phyloP scores from a whole-genome alignment of 1,139 yeast species.

The Kazachstania sp. region DNA sequence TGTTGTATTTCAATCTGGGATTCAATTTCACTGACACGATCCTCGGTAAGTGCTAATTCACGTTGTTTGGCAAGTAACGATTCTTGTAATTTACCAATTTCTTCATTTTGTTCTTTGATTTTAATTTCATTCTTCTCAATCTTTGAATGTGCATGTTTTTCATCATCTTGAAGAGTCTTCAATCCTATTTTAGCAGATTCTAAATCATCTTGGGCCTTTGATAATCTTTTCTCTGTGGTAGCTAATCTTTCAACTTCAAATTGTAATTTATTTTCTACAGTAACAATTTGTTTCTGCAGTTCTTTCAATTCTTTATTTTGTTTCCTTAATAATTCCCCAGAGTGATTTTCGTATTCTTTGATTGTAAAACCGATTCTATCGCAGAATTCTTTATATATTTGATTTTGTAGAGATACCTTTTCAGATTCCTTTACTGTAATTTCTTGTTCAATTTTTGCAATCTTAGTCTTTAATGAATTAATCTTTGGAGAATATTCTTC shows the following conservation, averaged over 20 bases:
- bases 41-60: conserved; percentile 25
- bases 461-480: conserved; percentile 14
- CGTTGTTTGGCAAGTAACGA: conserved; percentile 23
- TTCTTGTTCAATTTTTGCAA: conserved; percentile 15
- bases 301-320: conserved; percentile 59
- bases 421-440: conserved; percentile 28
- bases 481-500: conserved; percentile 33
- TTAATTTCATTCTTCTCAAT: conserved; percentile 16
- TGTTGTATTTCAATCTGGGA: conserved; percentile 35
- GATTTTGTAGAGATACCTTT: conserved; percentile 36
- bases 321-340: conserved; percentile 52
- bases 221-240: conserved; percentile 42
- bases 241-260: conserved; percentile 54
- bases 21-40: conserved; percentile 27
- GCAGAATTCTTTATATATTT: conserved; percentile 50
- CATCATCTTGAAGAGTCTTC: conserved; percentile 22
- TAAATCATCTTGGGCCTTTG: conserved; percentile 20
- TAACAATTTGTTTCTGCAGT: conserved; percentile 51
- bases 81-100: conserved; percentile 18
- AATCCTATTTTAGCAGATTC: conserved; percentile 25
- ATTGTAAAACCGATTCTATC: conserved; percentile 46
- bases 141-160: conserved; percentile 10
- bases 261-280: conserved; percentile 49
- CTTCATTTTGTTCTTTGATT: conserved; percentile 20
- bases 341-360: conserved; percentile 58